Evolutionary conservation across 1,284 basidiomycete species (phyloP), one percentile per base, ranked within the genome.

Genomic region (Amylostereum chailletii): DNA sequence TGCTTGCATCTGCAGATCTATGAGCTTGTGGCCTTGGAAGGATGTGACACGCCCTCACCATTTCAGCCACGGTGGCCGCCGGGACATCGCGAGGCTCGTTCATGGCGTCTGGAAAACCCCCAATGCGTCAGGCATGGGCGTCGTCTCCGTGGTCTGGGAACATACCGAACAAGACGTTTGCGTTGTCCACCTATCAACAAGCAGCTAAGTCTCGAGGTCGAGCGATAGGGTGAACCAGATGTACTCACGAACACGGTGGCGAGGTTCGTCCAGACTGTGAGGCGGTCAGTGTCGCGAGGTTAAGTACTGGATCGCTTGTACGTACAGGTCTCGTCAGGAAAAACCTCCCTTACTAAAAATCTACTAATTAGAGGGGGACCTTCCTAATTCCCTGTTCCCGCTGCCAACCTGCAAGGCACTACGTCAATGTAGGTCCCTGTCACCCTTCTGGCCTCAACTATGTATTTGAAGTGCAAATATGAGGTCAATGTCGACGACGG

Each of bases 81-180:
- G 71, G 64, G 52, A 80, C 77, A 51, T 65, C 72, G 55, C 81
- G 60, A 34, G 81, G 81, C 65, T 83, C 79, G 65, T 83, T 83
- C 73, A 77, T 77, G 54, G 81, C 59, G 57, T 81, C 51, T 51
- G 44, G 10, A 42, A n/a, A 19, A 19, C 19, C 19, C 19, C 19
- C 19, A 19, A 19, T 19, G 19, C 19, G 19, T 19, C 19, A 19
- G 19, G 19, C 19, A 19, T 19, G 19, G 19, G 19, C 19, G 19
- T 19, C 19, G 19, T 19, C 19, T 19, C 19, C 19, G 19, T 19
- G 19, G 19, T 19, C 19, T 19, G 19, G 19, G 19, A 19, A 46
- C 50, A 32, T 36, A 55, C 58, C 81, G 61, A 81, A 81, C 58
- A 80, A 73, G 53, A 81, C 78, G 47, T 71, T 64, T 53, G 50